Base-by-base conservation (phyloP, 352 stramenopile genomes). In the Halophytophthora polymorphica region DNA sequence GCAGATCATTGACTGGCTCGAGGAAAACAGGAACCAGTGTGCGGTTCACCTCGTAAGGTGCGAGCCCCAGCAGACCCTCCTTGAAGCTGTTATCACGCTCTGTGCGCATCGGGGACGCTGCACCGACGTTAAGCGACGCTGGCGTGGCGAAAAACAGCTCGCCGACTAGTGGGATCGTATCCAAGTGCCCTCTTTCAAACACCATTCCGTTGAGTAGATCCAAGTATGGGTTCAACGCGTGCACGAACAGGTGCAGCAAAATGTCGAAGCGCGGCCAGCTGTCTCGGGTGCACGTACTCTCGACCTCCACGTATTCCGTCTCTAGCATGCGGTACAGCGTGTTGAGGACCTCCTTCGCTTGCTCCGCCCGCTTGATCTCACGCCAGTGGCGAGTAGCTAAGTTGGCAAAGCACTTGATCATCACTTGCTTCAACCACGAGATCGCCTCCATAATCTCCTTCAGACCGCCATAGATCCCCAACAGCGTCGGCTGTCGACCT, bases 141-240 rank as follows among this genome's bases (percentile, higher is more conserved):
- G 52, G 48, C 8, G 48, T 63, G 12, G 48, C 29, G 38, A 88
- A 90, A 53, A 88, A 88, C 21, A 85, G 48, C 34, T 90, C 79
- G 3, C 55, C 44, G 44, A 77, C 61, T 28, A 85, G 40, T 28
- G 33, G 55, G 39, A 84, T 69, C 8, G 56, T 61, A 0, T 82
- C 62, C 19, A 65, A 55, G 45, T 78, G 64, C 0, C 71, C 57
- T 44, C 56, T 58, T 33, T 80, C 61, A 41, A 88, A 90, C 3
- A 90, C 13, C 56, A 70, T 69, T 14, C 47, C 45, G 19, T 86
- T 73, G 5, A 90, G 45, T 0, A 75, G 39, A 39, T 73, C 62
- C 15, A 90, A 53, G 38, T 88, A 86, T 13, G 76, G 79, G 34
- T 19, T 55, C 35, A 90, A 13, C 0, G 74, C 45, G 1, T 60